phyloP scores from a whole-genome alignment of 2,329 filamentous ascomycete species.

The Cadophora sp. region DNA sequence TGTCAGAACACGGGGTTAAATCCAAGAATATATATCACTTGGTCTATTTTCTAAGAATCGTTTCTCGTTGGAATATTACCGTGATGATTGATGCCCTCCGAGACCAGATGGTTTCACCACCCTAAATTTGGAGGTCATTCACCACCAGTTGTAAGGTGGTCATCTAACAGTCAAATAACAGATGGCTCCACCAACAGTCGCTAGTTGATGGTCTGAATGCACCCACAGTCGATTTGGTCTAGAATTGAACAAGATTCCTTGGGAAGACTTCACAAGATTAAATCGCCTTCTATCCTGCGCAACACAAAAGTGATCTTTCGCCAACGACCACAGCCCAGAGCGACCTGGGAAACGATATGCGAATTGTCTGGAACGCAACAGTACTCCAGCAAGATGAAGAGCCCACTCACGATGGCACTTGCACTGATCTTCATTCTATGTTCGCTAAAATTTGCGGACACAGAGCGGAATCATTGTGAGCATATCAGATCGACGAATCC shows the following conservation, averaged over 20 bases:
- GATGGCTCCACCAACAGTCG: neutral
- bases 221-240: neutral
- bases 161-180: neutral
- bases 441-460: slow-evolving; percentile 11
- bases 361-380: slow-evolving; percentile 17
- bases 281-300: neutral
- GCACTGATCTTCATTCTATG: slow-evolving; percentile 23
- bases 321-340: neutral
- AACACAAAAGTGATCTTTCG: neutral
- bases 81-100: neutral
- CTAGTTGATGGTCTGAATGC: neutral
- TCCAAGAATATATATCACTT: neutral
- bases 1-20: neutral
- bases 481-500: slow-evolving; percentile 2
- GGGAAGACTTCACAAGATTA: neutral
- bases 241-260: neutral
- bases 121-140: neutral
- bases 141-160: neutral
- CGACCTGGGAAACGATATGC: slow-evolving; percentile 13
- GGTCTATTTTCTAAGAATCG: too few species aligned
- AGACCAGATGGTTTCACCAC: neutral
- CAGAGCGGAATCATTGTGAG: neutral
- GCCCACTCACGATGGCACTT: slow-evolving; percentile 18
- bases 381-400: slow-evolving; percentile 27
- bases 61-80: too few species aligned